Conservation (phyloP, 768 basidiomycete species). For the Suillus clintonianus region DNA sequence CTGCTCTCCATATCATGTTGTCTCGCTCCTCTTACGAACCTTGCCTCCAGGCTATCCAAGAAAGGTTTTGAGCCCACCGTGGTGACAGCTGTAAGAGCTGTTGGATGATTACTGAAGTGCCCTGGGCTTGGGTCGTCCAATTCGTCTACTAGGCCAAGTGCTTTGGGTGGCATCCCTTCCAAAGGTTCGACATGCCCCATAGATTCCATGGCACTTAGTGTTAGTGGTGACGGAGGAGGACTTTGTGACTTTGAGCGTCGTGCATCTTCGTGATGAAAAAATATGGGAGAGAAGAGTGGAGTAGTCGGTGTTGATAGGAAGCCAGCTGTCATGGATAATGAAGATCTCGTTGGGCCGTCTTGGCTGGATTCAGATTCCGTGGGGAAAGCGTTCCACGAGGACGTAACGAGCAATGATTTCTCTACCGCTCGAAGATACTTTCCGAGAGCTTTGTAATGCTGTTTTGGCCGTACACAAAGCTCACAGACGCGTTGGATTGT, state of each 20-base stretch:
- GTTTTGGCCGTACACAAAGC: conserved; percentile 66
- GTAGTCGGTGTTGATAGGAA: conserved; percentile 67
- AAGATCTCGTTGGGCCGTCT: conserved; percentile 27
- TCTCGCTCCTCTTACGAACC: conserved; percentile 58
- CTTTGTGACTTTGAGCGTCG: conserved; percentile 78
- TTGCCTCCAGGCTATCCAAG: conserved; percentile 55
- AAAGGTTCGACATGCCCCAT: conserved; percentile 36
- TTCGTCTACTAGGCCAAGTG: conserved; percentile 80
- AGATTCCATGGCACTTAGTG: conserved; percentile 43
- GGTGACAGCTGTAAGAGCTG: conserved; percentile 67
- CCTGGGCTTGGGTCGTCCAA: conserved; percentile 83
- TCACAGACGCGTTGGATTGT: conserved; percentile 91
- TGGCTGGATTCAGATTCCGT: conserved; percentile 30
- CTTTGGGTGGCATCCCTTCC: conserved; percentile 43
- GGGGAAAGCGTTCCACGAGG: conserved; percentile 73
- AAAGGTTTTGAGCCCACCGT: conserved; percentile 48
- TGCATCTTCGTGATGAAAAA: conserved; percentile 83
- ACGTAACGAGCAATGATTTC: conserved; percentile 81
- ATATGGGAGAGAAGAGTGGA: conserved; percentile 84
- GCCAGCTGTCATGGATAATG: conserved; percentile 45
- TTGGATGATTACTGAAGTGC: conserved; percentile 81
- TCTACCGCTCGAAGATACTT: conserved; percentile 90
- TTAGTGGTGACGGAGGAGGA: conserved; percentile 75
- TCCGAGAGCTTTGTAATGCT: conserved; percentile 75
- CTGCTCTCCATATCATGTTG: conserved; percentile 31